Conservation (phyloP, 2,329 filamentous ascomycete species). For the Trichoderma sp. region DNA sequence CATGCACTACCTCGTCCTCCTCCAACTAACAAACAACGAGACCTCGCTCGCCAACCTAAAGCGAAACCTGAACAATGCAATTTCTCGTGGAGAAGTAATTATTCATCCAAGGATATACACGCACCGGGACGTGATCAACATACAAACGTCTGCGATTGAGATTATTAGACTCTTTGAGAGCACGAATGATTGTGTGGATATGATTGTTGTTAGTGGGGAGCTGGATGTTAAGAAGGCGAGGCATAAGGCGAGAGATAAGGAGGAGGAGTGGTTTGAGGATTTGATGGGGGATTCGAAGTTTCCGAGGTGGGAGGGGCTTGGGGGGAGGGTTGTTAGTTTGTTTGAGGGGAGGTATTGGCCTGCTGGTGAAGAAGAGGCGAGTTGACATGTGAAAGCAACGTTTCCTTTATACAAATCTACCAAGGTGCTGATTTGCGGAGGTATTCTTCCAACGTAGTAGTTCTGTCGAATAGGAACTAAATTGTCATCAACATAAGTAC, state of each 20-base stretch:
- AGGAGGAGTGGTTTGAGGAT: not conserved
- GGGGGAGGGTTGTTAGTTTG: not conserved
- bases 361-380: not conserved
- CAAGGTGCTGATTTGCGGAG: too few relatives aligned
- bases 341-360: not conserved
- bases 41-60: not conserved
- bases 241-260: not conserved
- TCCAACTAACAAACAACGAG: not conserved
- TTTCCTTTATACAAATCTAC: too few relatives aligned
- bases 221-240: not conserved
- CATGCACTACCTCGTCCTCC: not conserved
- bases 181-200: not conserved
- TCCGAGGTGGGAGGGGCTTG: not conserved
- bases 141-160: not conserved
- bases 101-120: not conserved
- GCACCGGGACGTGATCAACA: not conserved
- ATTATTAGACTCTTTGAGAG: not conserved
- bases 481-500: too few relatives aligned
- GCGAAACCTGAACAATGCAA: not conserved
- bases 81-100: not conserved
- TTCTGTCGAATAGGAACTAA: too few relatives aligned
- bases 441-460: too few relatives aligned
- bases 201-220: not conserved
- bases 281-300: not conserved
- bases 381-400: not conserved